Base-by-base conservation (phyloP, 2,329 filamentous ascomycete genomes). In the Dactylellina cionopaga region DNA sequence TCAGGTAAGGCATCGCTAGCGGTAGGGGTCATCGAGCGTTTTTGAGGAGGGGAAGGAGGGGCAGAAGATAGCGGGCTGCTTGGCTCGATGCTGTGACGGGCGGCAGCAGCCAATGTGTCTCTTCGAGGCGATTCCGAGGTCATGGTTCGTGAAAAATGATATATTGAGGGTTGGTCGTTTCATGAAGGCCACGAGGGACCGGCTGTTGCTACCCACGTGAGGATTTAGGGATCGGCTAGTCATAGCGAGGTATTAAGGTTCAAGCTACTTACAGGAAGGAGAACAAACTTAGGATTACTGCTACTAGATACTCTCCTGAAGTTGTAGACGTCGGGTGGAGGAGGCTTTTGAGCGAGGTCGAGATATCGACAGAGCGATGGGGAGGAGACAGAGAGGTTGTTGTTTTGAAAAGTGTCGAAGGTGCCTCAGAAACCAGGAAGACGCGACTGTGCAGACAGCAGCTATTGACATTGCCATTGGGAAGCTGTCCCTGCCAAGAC, bases 401-500 rank as follows among this genome's bases (percentile, higher is more conserved):
- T 60, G 54, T 69, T 69, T 69, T 37, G 64, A 37, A 22, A 52
- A 33, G 54, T 43, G 52, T 59, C 49, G 54, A 60, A 62, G 27
- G 10, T 62, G 47, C 55, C 19, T 47, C 37, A 19, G 22, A n/a
- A 24, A 15, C 24, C 47, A 44, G 58, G 56, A 62, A 71, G 56
- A 64, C 65, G 65, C 65, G 65, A 43, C 54, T 49, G 33, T 43
- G 15, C 22, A n/a, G n/a, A n/a, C n/a, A n/a, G n/a, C n/a, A n/a
- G n/a, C n/a, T n/a, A n/a, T n/a, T n/a, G n/a, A n/a, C n/a, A n/a
- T n/a, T n/a, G n/a, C n/a, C n/a, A n/a, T n/a, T n/a, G n/a, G n/a
- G 17, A 43, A 63, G 39, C 54, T 35, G 64, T 25, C 55, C 64
- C 64, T 71, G 65, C 65, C 65, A 70, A 60, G 58, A 52, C 17